Evolutionary conservation across 768 basidiomycete species (phyloP), one percentile per base, ranked within the genome.

Genomic region (Xerocomellus intermedius): DNA sequence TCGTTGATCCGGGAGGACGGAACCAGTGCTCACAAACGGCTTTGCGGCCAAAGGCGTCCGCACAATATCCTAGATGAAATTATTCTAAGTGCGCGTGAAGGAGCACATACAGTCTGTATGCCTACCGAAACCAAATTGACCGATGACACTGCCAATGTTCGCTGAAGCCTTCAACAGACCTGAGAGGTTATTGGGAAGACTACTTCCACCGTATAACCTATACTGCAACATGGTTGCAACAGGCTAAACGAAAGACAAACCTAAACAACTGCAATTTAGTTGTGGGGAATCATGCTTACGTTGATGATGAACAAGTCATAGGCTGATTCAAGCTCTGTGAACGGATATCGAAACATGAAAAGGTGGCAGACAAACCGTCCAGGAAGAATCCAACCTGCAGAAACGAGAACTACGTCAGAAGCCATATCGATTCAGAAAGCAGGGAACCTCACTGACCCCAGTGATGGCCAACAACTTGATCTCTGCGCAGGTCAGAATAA

Each of bases 271-370:
- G 33, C n/a, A 45, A 0, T 7, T 39, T 16, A 9, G n/a, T 10
- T 17, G 30, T 17, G 16, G 12, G 7, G 32, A 4, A 19, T 8
- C 5, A 3, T 7, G 61, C 81, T 43, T 56, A 82, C 83, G 67
- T 86, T 86, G 66, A 87, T 86, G 57, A 86, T 79, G 71, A 87
- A 87, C 6, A 87, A 71, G 64, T 87, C 86, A 59, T 87, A 87
- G 5, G 85, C 86, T 84, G 56, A 21, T 44, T 24, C n/a, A n/a
- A 33, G 13, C n/a, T 53, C 51, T 16, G 51, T 61, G 8, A 66
- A 42, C 21, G 14, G 7, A 32, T 37, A 21, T 41, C 28, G 46
- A 37, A 41, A 26, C 26, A 22, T 8, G 45, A 24, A 13, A 28
- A 21, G 9, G 10, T 8, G 16, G 19, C n/a, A 26, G 38, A 66